These are phyloP conservation scores for Melastoma candidum DNA, from an alignment of 441 rosid genomes.

Conservation along the genomic window DNA sequence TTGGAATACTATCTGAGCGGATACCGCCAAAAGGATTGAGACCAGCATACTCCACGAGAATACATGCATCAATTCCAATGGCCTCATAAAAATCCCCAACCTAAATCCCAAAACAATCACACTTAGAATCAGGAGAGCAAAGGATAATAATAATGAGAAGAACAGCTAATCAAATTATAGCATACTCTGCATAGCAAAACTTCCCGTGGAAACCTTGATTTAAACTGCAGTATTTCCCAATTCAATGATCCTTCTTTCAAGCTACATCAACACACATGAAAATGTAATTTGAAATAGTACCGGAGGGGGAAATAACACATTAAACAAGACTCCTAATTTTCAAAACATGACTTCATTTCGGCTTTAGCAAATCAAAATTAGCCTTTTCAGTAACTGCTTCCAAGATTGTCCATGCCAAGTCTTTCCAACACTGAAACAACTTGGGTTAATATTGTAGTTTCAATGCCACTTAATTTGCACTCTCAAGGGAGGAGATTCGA, in stretches of 20 bases:
- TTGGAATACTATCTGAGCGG: slow-evolving; percentile 81
- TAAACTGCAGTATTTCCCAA: slow-evolving; percentile 86
- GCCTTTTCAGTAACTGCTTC: too few relatives aligned
- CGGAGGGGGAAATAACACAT: neutral
- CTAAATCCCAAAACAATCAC: slow-evolving; percentile 25
- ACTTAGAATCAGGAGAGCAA: neutral
- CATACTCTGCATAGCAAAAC: slow-evolving; percentile 95
- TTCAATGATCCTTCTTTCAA: slow-evolving; percentile 89
- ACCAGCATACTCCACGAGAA: slow-evolving; percentile 97
- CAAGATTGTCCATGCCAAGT: too few relatives aligned
- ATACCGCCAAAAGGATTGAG: slow-evolving; percentile 95
- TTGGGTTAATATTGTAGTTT: too few relatives aligned
- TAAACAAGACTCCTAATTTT: neutral
- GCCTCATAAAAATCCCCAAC: slow-evolving; percentile 99
- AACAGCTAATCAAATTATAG: slow-evolving; percentile 1
- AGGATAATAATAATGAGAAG: neutral
- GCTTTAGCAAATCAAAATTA: too few relatives aligned
- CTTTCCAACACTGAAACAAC: too few relatives aligned
- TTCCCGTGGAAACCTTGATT: slow-evolving; percentile 92
- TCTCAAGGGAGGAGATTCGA: too few relatives aligned
- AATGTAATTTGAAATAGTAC: neutral
- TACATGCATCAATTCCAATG: slow-evolving; percentile 93
- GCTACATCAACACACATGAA: slow-evolving; percentile 34
- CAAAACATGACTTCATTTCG: neutral
- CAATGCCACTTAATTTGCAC: too few relatives aligned